Percentiles rank a stretch among this genome's conserved stretches.
Conservation (phyloP, 768 basidiomycete species). For the Cystofilobasidium ferigula region DNA sequence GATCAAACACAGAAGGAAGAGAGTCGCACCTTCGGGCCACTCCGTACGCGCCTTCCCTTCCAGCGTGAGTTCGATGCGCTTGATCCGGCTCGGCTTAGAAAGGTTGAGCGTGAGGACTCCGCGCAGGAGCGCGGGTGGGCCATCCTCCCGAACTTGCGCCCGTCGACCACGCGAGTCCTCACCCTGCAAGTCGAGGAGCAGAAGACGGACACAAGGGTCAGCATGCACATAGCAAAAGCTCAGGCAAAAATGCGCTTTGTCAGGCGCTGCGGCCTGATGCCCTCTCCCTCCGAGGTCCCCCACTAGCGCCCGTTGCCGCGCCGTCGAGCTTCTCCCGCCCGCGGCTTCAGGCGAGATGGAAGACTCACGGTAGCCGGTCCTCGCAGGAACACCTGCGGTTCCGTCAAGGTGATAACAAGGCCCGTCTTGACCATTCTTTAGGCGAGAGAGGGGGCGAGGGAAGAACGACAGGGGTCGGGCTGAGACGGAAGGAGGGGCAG, state of each 20-base stretch:
- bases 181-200: slow-evolving; percentile 20
- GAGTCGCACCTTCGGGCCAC: slow-evolving; percentile 71
- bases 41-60: slow-evolving; percentile 58
- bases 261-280: too few relatives aligned
- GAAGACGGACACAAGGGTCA: not conserved
- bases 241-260: too few relatives aligned
- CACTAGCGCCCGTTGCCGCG: not conserved
- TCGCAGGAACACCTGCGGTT: slow-evolving; percentile 62
- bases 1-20: not conserved
- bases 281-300: too few relatives aligned
- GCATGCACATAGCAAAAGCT: too few relatives aligned
- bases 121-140: slow-evolving; percentile 50
- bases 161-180: slow-evolving; percentile 38
- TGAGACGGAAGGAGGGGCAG: not conserved
- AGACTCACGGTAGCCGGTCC: slow-evolving; percentile 32
- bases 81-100: slow-evolving; percentile 69
- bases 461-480: not conserved
- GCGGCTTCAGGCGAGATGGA: not conserved
- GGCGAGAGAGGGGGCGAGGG: not conserved
- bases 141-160: slow-evolving; percentile 38
- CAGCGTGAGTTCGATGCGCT: slow-evolving; percentile 70
- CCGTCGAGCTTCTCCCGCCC: too few relatives aligned
- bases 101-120: slow-evolving; percentile 56
- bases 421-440: slow-evolving; percentile 18
- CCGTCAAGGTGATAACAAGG: slow-evolving; percentile 48